Base-by-base conservation (phyloP, 139 green algal species). In the Coelastrella sp. region DNA sequence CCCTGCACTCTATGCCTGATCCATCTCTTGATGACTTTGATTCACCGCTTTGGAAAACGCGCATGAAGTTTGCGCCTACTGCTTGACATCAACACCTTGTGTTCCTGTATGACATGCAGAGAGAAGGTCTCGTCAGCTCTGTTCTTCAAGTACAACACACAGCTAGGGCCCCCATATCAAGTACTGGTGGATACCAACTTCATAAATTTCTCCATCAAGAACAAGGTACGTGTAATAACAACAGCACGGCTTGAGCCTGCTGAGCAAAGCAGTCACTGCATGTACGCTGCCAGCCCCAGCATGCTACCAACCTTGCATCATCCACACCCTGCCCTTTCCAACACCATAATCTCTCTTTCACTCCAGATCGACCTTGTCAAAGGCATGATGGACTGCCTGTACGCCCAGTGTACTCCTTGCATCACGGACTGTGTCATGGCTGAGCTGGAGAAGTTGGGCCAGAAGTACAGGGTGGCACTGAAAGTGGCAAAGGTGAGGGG, bases 121-220 rank as follows among this genome's bases (percentile, higher is more conserved):
- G 92, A 97, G 63, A 98, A 98, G 82, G 89, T 90, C 19, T 95
- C 96, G 0, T 91, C 96, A 2, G 94, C 96, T 17, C 86, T 99
- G 38, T 99, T 99, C 86, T 99, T 99, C 93, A 93, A 95, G 37
- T 97, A 99, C 91, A 99, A 99, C 90, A 96, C 95, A 13, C 94
- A 98, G 85, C 91, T 99, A 21, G 98, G 98, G 1, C 98, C 97
- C 27, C 98, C 98, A 27, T 99, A 99, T 89, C 94, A 98, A 64
- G 94, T 99, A 30, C 88, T 99, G 7, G 91, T 99, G 21, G 98
- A 99, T 81, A 99, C 98, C 71, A 99, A 99, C 92, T 99, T 99
- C 92, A 99, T 99, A 89, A 99, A 99, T 87, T 99, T 99, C 81
- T 98, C 95, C 69, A 99, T 99, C 73, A 95, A 97, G 66, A 99